Base-by-base conservation (phyloP, 805 yeast genomes). In the Cyberlindnera euphorbiiphila region DNA sequence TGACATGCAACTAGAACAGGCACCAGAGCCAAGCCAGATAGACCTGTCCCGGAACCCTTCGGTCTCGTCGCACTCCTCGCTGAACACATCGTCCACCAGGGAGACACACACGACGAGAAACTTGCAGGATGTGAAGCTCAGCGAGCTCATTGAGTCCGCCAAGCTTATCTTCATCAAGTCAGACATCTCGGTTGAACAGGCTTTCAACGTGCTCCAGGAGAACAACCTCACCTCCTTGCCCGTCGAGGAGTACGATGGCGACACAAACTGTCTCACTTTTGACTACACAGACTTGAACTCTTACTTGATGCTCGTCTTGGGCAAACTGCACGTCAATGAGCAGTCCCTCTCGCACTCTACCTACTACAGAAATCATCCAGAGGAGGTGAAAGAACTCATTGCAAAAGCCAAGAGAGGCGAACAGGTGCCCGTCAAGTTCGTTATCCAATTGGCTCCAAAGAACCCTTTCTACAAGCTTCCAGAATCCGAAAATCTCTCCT, bases 241-340 rank as follows among this genome's bases (percentile, higher is more conserved):
- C 0, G 93, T 91, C 13, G 75, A 72, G 45, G 66, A 71, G 32
- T 65, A 52, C 41, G 65, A 69, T 2, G 66, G 70, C 35, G 85
- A 78, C 49, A 64, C 80, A 48, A 74, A 81, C 47, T 86, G 93
- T 53, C 70, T 83, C 43, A 83, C 95, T 2, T 91, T 91, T 60
- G 98, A 93, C 61, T 93, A 87, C 62, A 74, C 91, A 20, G 97
- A 91, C 62, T 71, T 91, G 60, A 88, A 86, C 53, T 81, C 96
- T 10, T 88, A 88, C 58, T 66, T 91, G 46, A 66, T 91, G 47
- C 65, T 93, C 43, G 93, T 93, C 16, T 70, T 89, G 68, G 89
- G 91, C 57, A 85, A 83, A 54, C 64, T 75, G 18, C 64, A 65
- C 29, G 59, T 67, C 8, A 57, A 48, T 33, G 61, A 61, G 36